These are phyloP conservation scores for Lepidium aucheri DNA, from an alignment of 345 rosid genomes.

Conservation along the genomic window DNA sequence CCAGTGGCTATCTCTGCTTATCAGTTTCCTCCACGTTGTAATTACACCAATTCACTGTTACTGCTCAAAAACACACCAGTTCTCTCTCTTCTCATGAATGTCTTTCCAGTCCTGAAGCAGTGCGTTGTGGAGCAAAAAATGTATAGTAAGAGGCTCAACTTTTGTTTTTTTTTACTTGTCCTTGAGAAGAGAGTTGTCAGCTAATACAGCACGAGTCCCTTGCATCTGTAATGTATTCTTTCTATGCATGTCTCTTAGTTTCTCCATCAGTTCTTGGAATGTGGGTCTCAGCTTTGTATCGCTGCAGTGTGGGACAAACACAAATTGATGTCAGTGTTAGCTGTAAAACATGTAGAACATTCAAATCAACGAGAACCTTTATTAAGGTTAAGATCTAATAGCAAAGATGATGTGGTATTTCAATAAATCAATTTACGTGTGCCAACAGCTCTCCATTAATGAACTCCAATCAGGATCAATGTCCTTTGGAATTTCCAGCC, in stretches of 20 bases:
- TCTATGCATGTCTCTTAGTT: conserved; percentile 71
- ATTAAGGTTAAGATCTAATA: no score
- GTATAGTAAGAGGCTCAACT: neutral
- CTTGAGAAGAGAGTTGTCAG: conserved; percentile 41
- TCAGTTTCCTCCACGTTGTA: conserved; percentile 8
- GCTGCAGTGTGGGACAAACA: conserved; percentile 34
- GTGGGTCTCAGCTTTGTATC: conserved; percentile 70
- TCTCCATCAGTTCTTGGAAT: conserved; percentile 83
- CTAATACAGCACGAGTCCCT: conserved; percentile 50
- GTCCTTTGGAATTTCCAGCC: conserved; percentile 75
- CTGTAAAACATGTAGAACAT: no score
- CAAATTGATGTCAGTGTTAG: no score
- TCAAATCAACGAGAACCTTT: no score
- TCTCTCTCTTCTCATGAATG: neutral
- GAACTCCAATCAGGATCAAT: conserved; percentile 79
- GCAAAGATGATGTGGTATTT: neutral
- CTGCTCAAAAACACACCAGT: conserved; percentile 4
- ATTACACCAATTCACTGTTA: conserved; percentile 3
- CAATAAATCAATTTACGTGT: conserved; percentile 42
- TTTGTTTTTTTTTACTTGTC: conserved; percentile 29
- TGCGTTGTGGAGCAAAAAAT: neutral
- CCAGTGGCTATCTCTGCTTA: conserved; percentile 9
- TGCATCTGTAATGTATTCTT: conserved; percentile 52
- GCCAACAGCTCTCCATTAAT: conserved; percentile 89
- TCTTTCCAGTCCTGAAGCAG: neutral